Percentiles rank a stretch among this genome's conserved stretches.
Conservation (phyloP, 352 stramenopile species). For the Globisporangium emineosum region DNA sequence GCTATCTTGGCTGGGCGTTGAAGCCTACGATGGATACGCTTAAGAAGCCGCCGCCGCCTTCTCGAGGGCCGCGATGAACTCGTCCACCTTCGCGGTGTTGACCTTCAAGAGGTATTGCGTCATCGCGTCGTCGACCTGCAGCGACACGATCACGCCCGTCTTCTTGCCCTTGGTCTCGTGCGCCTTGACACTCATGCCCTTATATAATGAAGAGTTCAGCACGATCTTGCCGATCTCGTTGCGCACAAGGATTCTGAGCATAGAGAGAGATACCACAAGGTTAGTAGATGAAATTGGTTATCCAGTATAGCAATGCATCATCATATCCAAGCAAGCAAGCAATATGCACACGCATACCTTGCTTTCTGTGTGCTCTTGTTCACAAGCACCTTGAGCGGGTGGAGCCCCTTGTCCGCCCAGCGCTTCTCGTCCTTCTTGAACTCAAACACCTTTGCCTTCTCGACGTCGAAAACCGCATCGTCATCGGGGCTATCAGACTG, state of each 20-base stretch:
- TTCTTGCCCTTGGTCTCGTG: slow-evolving; percentile 82
- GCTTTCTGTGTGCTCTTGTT: slow-evolving; percentile 71
- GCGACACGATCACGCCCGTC: slow-evolving; percentile 53
- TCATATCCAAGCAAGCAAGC: no score
- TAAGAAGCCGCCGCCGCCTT: slow-evolving; percentile 16
- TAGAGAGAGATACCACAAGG: slow-evolving; percentile 1
- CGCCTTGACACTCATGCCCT: slow-evolving; percentile 57
- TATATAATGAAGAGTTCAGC: slow-evolving; percentile 80
- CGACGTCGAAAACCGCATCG: slow-evolving; percentile 65
- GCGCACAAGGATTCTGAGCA: slow-evolving; percentile 62
- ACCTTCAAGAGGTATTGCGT: slow-evolving; percentile 79
- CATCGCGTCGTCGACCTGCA: slow-evolving; percentile 58
- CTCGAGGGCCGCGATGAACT: slow-evolving; percentile 58
- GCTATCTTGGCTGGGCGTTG: not conserved
- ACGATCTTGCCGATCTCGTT: slow-evolving; percentile 89
- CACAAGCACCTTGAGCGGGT: slow-evolving; percentile 77
- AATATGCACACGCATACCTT: slow-evolving; percentile 27
- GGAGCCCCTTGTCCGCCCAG: slow-evolving; percentile 83
- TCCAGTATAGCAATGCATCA: not conserved
- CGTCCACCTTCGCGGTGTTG: slow-evolving; percentile 58
- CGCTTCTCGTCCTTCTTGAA: slow-evolving; percentile 88
- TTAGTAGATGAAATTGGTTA: slow-evolving; percentile 9
- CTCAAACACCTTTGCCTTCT: slow-evolving; percentile 80
- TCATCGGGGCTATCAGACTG: slow-evolving; percentile 71
- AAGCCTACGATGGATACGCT: not conserved